Base-by-base conservation (phyloP, 257 asterid genomes). In the Gentiana dahurica region DNA sequence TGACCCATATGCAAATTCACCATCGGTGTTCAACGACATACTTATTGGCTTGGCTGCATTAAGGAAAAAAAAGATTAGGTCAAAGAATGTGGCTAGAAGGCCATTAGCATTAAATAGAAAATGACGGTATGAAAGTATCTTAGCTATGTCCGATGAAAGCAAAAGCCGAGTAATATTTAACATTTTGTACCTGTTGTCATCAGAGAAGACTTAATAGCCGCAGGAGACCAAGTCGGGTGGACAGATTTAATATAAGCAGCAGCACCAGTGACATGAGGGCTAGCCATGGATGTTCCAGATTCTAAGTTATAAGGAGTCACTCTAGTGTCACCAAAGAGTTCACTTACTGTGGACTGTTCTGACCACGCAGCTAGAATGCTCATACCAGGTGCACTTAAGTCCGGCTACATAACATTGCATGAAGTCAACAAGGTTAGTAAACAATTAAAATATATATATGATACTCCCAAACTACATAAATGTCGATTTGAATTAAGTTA, bases 351-450 rank as follows among this genome's bases (percentile, higher is more conserved):
- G 1, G 75, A 65, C 1, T 72, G 79, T 51, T 59, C 81, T 0
- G 94, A 78, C 88, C 94, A 85, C 2, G 91, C 91, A n/a, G 91
- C 94, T 34, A 85, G 65, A 35, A 85, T 85, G 69, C 82, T 79
- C 39, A 77, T 84, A 53, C 91, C 88, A 0, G 84, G 91, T 11
- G 91, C 94, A 48, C 72, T 77, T 46, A 85, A 51, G 69, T 85
- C 94, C 35, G 91, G 91, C 94, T 84, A 51, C 38, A 41, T 41
- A 43, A 54, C 24, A 24, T 24, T 24, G 24, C 24, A 24, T 24
- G 24, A 24, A 24, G 24, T 24, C 24, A 24, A 24, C 24, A 24
- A 24, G 24, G 24, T 24, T 24, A 24, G 24, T 24, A 24, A 24
- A 24, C 24, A 24, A 24, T 24, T 24, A 24, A 24, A 24, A 24